Evolutionary conservation across 2,329 filamentous ascomycete genomes (phyloP).

Genomic region (Alternaria atra): DNA sequence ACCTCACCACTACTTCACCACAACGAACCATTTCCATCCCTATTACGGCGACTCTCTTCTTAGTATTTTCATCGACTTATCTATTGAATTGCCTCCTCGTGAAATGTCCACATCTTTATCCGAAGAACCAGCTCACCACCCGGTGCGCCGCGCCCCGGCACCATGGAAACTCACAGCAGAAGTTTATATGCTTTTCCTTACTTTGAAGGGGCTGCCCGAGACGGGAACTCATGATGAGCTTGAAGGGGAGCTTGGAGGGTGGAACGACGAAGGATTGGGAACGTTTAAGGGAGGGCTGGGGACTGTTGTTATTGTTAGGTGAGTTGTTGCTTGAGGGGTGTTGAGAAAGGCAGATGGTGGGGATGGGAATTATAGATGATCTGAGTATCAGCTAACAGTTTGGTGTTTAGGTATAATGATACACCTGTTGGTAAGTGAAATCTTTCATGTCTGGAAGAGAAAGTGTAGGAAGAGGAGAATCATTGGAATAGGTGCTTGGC

Average conservation of each 20-base stretch:
- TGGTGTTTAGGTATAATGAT: slow-evolving; percentile 26
- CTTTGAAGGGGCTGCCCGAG: slow-evolving; percentile 31
- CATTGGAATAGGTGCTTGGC: neutral
- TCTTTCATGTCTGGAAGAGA: neutral
- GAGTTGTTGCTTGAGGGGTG: neutral
- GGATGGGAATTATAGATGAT: neutral
- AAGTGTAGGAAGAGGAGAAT: too few species aligned
- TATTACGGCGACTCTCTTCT: too few species aligned
- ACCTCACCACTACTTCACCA: too few species aligned
- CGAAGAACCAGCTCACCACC: slow-evolving; percentile 23
- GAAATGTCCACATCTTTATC: neutral
- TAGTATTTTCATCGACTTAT: neutral
- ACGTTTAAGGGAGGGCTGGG: slow-evolving; percentile 41
- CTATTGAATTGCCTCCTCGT: neutral
- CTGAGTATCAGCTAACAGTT: too few species aligned
- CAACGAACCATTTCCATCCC: too few species aligned
- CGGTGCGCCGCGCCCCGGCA: slow-evolving; percentile 31
- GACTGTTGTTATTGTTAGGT: slow-evolving; percentile 37
- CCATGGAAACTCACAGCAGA: slow-evolving; percentile 41
- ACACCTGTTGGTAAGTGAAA: slow-evolving; percentile 45
- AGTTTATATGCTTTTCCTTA: slow-evolving; percentile 38
- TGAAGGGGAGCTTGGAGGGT: slow-evolving; percentile 31
- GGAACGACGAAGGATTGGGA: slow-evolving; percentile 24
- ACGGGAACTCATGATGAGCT: slow-evolving; percentile 36
- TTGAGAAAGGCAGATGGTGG: neutral